Percentiles rank a stretch among this genome's conserved stretches.
phyloP scores from a whole-genome alignment of 805 yeast genomes.

The Hanseniaspora pseudoguilliermondii region DNA sequence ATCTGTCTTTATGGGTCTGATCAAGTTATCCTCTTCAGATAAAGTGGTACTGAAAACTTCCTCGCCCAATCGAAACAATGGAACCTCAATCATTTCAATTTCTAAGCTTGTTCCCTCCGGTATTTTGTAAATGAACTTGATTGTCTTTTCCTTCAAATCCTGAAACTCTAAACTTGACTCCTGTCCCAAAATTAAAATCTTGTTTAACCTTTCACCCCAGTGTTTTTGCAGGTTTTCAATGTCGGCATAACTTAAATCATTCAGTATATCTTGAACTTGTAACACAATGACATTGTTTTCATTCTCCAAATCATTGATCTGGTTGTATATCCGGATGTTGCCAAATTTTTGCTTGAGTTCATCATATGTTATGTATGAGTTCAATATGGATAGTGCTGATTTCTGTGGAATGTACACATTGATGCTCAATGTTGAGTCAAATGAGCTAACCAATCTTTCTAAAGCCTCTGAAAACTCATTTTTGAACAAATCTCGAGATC shows the following conservation, averaged over 20 bases:
- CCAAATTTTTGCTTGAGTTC: background rate
- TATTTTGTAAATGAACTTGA: background rate
- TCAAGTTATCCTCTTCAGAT: background rate
- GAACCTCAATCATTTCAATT: background rate
- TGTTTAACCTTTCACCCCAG: background rate
- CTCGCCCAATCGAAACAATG: constrained; percentile 6
- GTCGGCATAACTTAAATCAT: background rate
- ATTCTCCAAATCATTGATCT: background rate
- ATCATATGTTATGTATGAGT: constrained; percentile 1
- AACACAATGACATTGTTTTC: background rate
- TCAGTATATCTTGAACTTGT: background rate
- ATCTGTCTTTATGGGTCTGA: background rate
- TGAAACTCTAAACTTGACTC: background rate
- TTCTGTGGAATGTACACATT: constrained; percentile 6
- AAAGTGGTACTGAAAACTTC: background rate
- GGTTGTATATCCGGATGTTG: background rate
- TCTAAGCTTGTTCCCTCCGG: background rate
- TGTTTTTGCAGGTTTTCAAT: background rate
- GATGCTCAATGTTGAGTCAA: background rate
- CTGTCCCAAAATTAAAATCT: background rate
- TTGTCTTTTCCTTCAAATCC: background rate
- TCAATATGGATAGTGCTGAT: background rate
- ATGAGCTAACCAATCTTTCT: background rate
- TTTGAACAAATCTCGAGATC: background rate
- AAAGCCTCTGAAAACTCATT: background rate